Conservation (phyloP, 495 filamentous ascomycete genomes). For the Hypoxylon perforatum region DNA sequence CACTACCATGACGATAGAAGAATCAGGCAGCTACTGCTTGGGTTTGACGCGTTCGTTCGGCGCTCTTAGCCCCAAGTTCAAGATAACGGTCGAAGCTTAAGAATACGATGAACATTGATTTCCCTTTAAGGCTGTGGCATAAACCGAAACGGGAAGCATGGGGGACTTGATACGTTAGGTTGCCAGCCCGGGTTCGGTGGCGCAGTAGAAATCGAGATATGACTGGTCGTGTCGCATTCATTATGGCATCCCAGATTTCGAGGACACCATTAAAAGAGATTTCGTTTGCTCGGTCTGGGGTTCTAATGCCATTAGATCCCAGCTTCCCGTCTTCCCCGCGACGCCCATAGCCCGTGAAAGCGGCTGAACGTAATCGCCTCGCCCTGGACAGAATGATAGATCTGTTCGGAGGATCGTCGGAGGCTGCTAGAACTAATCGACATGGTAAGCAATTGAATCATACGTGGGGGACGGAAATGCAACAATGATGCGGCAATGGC, state of each 20-base stretch:
- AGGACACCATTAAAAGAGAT: constrained; percentile 25
- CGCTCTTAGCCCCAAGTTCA: constrained; percentile 2
- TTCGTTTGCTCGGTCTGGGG: constrained; percentile 45
- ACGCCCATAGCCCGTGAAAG: constrained; percentile 38
- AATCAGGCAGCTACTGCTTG: not conserved
- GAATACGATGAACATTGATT: constrained; percentile 17
- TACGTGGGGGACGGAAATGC: constrained; percentile 34
- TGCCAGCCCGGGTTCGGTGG: constrained; percentile 26
- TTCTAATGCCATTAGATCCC: constrained; percentile 37
- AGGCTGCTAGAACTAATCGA: constrained; percentile 30
- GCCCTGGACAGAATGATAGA: constrained; percentile 24
- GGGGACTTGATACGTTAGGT: constrained; percentile 26
- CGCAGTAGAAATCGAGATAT: constrained; percentile 39
- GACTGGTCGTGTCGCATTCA: constrained; percentile 40
- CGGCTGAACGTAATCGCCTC: constrained; percentile 36
- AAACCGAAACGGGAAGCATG: constrained; percentile 19
- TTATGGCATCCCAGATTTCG: constrained; percentile 39
- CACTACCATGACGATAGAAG: constrained; percentile 8
- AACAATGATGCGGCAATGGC: constrained; percentile 37
- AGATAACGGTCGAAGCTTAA: constrained; percentile 5
- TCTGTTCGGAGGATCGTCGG: constrained; percentile 34
- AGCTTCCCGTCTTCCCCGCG: constrained; percentile 45
- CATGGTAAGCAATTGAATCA: constrained; percentile 33
- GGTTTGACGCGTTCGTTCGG: constrained; percentile 16
- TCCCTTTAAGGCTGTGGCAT: constrained; percentile 30